Conservation (phyloP, 805 yeast species). For the Lachancea nothofagi region DNA sequence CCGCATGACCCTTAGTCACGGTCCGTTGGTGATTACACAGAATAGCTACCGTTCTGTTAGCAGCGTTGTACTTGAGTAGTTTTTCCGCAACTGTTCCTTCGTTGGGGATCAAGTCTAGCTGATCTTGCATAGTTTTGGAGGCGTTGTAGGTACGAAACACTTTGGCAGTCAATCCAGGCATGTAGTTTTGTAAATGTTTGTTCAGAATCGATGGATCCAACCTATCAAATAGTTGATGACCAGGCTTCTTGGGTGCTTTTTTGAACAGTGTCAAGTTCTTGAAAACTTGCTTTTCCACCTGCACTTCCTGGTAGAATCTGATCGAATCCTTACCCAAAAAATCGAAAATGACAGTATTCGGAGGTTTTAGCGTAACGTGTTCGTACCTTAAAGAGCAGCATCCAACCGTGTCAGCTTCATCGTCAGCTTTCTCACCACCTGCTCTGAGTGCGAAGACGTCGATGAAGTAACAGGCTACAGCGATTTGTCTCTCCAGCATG, state of each 20-base stretch:
- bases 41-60: conserved; percentile 91
- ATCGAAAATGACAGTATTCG: conserved; percentile 80
- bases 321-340: conserved; percentile 95
- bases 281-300: conserved; percentile 87
- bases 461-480: conserved; percentile 88
- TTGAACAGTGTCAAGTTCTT: conserved; percentile 83
- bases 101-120: conserved; percentile 75
- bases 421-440: conserved; percentile 96
- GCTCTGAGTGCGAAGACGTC: conserved; percentile 95
- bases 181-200: conserved; percentile 80
- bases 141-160: conserved; percentile 98
- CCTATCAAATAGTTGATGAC: conserved; percentile 89
- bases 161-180: conserved; percentile 92
- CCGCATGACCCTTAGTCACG: conserved; percentile 78
- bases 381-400: conserved; percentile 92
- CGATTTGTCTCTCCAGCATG: conserved; percentile 86
- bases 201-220: conserved; percentile 78
- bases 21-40: conserved; percentile 96
- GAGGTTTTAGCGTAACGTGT: conserved; percentile 81
- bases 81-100: conserved; percentile 86
- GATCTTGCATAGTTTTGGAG: conserved; percentile 94
- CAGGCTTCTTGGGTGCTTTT: conserved; percentile 81
- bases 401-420: conserved; percentile 97
- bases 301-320: conserved; percentile 85
- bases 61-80: conserved; percentile 84